These are phyloP conservation scores for Scheffersomyces stipitis DNA, from an alignment of 805 yeast genomes.

Conservation along the genomic window DNA sequence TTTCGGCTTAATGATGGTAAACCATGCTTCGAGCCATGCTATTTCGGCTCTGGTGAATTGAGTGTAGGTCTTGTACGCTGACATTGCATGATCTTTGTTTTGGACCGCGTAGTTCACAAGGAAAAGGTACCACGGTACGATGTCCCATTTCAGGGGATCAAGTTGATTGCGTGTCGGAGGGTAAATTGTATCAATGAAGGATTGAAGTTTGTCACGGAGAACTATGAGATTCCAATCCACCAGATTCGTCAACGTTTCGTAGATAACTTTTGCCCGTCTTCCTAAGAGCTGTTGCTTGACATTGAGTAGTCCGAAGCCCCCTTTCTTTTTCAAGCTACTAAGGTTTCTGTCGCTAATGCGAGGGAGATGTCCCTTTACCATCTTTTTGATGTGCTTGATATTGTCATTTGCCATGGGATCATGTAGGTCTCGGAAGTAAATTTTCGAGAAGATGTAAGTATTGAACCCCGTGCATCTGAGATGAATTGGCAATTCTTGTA, in stretches of 20 bases:
- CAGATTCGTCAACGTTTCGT: background rate
- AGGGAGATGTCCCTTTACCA: background rate
- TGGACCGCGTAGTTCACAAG: too few relatives aligned
- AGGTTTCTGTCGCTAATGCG: background rate
- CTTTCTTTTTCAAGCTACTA: background rate
- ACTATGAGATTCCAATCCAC: background rate
- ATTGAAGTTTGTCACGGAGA: background rate
- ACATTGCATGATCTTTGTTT: too few relatives aligned
- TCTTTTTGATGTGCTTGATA: background rate
- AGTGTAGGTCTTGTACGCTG: too few relatives aligned
- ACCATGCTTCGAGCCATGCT: too few relatives aligned
- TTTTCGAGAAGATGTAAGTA: background rate
- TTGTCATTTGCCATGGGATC: background rate
- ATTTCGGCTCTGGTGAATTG: too few relatives aligned
- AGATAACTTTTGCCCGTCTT: background rate
- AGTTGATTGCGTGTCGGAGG: too few relatives aligned
- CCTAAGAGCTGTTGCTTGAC: background rate
- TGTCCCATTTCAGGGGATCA: too few relatives aligned
- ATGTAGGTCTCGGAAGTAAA: background rate
- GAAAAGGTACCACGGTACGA: too few relatives aligned
- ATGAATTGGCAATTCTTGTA: background rate
- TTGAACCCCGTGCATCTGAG: background rate
- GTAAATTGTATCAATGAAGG: too few relatives aligned
- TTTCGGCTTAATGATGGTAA: too few relatives aligned
- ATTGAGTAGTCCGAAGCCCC: background rate